Base-by-base conservation (phyloP, 768 basidiomycete species). In the Lactarius sanguifluus region DNA sequence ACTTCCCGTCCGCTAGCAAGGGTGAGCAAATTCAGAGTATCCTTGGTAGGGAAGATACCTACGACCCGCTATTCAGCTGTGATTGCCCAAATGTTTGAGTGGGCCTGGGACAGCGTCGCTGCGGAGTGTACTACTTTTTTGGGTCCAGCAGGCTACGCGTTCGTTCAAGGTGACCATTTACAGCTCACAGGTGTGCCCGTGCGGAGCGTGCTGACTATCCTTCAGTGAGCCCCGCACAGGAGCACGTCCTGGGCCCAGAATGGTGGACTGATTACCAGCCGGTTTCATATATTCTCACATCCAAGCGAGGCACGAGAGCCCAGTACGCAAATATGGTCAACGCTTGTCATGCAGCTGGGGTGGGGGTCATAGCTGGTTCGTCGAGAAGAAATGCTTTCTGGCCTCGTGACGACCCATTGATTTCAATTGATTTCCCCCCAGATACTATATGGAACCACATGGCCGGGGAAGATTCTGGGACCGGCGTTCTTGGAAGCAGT, bases 261-360 rank as follows among this genome's bases (percentile, higher is more conserved):
- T 90, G 88, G 88, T 90, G 87, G 88, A 89, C 88, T 0, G 88
- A 89, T 71, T 89, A 90, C 71, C 88, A 83, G 68, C 83, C 85
- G 8, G 86, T 88, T 0, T 88, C 87, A 2, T 88, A 89, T 72
- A 86, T 63, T 13, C 72, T 89, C 59, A 86, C 81, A 3, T 88
- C 86, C 0, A 90, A 89, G 73, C 85, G 86, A 1, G 89, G 88
- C 6, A 79, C 84, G 68, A 80, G 86, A 16, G 65, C 73, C 5
- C 85, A 88, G 66, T 88, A 75, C 65, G 66, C 73, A n/a, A 75
- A 73, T 61, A 81, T 81, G 80, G 72, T 81, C 54, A 56, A 67
- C 7, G 72, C 78, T 12, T 81, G 80, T 66, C 76, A 80, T 58
- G 67, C 64, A 18, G 78, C 77, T 3, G 79, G 80, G 56, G 80